Evolutionary conservation across 306 rosid genomes (phyloP).

Genomic region (Castanea crenata): DNA sequence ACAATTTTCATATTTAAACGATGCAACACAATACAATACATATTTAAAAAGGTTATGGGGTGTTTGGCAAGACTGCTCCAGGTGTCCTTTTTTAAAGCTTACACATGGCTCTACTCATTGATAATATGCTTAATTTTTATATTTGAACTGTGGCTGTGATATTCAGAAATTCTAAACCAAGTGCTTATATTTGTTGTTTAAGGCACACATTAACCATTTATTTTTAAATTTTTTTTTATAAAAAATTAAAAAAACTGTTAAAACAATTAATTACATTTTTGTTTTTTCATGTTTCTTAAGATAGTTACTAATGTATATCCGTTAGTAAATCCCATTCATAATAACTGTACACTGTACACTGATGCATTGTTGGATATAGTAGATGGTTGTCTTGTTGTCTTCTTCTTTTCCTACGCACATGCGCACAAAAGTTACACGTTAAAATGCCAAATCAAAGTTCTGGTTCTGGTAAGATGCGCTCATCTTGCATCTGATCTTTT

Average conservation of each 20-base stretch:
- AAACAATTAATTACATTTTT: too few relatives aligned
- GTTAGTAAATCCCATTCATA: neutral
- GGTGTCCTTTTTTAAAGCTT: neutral
- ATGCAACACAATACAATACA: too few relatives aligned
- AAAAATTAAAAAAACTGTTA: too few relatives aligned
- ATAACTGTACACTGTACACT: neutral
- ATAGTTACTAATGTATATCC: too few relatives aligned
- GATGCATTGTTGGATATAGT: neutral
- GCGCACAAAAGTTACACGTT: neutral
- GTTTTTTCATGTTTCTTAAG: too few relatives aligned
- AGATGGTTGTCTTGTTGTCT: neutral
- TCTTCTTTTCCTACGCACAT: neutral
- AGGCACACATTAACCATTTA: too few relatives aligned
- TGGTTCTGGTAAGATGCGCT: neutral
- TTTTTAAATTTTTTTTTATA: too few relatives aligned
- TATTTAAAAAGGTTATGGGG: too few relatives aligned
- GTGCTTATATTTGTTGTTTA: neutral
- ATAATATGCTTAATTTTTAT: neutral
- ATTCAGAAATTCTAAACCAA: neutral
- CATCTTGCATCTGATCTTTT: conserved; percentile 28
- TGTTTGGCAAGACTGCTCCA: neutral
- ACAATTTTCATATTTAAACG: too few relatives aligned
- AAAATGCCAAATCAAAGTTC: neutral
- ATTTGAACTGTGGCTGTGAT: neutral
- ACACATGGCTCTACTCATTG: neutral